Conservation (phyloP, 495 filamentous ascomycete species). For the Achaetomiella virescens region DNA sequence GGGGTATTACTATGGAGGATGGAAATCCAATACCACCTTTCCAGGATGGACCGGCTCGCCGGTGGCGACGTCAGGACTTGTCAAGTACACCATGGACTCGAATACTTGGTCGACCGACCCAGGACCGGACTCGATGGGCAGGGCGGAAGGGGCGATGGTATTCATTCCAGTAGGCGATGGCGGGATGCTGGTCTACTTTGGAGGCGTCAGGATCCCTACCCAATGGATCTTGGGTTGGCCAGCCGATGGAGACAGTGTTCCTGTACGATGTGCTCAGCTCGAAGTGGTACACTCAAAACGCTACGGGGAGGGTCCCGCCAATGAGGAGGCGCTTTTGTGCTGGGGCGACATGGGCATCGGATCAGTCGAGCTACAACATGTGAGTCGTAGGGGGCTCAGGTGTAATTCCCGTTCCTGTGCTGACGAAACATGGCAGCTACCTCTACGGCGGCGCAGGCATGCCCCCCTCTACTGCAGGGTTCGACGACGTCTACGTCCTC, state of each 20-base stretch:
- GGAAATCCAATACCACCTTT: slow-evolving; percentile 39
- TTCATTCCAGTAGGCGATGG: slow-evolving; percentile 48
- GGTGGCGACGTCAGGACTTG: slow-evolving; percentile 33
- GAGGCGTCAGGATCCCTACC: slow-evolving; percentile 37
- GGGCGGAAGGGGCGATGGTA: slow-evolving; percentile 42
- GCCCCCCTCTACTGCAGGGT: slow-evolving; percentile 35
- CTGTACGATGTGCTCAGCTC: slow-evolving; percentile 46
- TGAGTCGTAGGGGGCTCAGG: slow-evolving; percentile 20
- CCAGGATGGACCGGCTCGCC: slow-evolving; percentile 38
- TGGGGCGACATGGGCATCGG: slow-evolving; percentile 47
- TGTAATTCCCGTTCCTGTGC: no score
- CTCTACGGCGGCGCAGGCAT: slow-evolving; percentile 47
- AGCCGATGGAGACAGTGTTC: slow-evolving; percentile 39
- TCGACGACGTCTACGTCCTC: slow-evolving; percentile 54
- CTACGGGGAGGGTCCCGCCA: slow-evolving; percentile 41
- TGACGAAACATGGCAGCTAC: slow-evolving; percentile 31
- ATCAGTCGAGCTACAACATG: slow-evolving; percentile 52
- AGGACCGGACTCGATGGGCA: slow-evolving; percentile 38
- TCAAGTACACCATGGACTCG: slow-evolving; percentile 41
- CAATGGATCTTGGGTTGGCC: slow-evolving; percentile 25
- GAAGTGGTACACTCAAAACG: slow-evolving; percentile 50
- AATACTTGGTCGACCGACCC: slow-evolving; percentile 37
- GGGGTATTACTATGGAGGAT: slow-evolving; percentile 41
- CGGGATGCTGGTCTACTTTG: slow-evolving; percentile 49
- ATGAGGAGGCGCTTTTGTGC: slow-evolving; percentile 49